Evolutionary conservation across 202 grass and related monocot genomes (phyloP), one percentile per base, ranked within the genome.

Genomic region (Panicum virgatum): DNA sequence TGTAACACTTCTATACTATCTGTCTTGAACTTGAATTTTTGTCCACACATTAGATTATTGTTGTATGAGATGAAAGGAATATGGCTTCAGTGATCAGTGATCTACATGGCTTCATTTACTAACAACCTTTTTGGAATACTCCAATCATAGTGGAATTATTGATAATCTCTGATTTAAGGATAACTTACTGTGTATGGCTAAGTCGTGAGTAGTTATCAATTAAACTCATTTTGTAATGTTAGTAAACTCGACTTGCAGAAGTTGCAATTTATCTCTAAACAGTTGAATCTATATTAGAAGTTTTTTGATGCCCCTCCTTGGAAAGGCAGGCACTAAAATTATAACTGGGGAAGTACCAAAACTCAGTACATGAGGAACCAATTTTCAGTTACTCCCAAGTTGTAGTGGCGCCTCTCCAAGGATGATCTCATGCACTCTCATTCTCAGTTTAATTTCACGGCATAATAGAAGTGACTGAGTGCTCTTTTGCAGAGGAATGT

Each of bases 401-500:
- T 60, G 29, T 27, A 60, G 4, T 12, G 25, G 11, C 14, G 6
- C 57, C 11, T 60, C 12, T 27, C 25, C 23, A 60, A 29, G 57
- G 12, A 60, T 60, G 12, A 0, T 60, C 23, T 60, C 25, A 60
- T 60, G 51, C 15, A 18, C 51, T 76, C 14, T 42, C 3, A 5
- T 71, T 82, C 53, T 45, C 5, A 11, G 19, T 82, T 72, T n/a
- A n/a, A n/a, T 87, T 82, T 64, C 61, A 45, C 9, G 14, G 2
- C 6, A 40, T 75, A 80, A 76, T 58, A 83, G 53, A 57, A 50
- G 19, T 40, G 52, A 72, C 60, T 76, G 26, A 67, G 22, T 20
- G 16, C n/a, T 80, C n/a, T 47, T 82, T 77, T 85, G 36, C 86
- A 94, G 95, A 91, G 65, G 90, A 79, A 76, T 98, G 95, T 78